Evolutionary conservation across 2,329 filamentous ascomycete genomes (phyloP).

Genomic region (Talaromyces marneffei): DNA sequence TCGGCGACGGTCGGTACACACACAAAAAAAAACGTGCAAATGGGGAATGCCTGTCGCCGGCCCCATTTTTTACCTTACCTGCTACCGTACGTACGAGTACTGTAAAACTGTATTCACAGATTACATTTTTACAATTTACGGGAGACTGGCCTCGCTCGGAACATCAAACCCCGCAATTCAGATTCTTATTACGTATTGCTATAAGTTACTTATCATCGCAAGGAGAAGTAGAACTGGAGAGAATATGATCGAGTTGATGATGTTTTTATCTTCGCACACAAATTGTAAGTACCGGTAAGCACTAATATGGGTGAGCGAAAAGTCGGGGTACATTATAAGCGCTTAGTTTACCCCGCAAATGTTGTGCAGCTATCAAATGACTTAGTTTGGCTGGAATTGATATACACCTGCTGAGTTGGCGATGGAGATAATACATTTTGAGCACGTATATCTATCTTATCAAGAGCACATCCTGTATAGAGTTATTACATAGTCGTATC

Average conservation of each 20-base stretch:
- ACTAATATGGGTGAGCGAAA: not conserved
- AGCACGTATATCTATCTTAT: too few species aligned
- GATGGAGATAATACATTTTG: not conserved
- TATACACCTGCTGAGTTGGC: not conserved
- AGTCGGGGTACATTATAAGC: not conserved
- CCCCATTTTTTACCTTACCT: not conserved
- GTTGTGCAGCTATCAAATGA: not conserved
- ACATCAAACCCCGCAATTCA: not conserved
- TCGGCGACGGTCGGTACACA: not conserved
- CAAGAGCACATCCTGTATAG: too few species aligned
- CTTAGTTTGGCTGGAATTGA: not conserved
- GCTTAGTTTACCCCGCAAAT: not conserved
- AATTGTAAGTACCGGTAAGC: not conserved
- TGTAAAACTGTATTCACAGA: not conserved
- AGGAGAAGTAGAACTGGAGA: not conserved
- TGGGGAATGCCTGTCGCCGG: too few species aligned
- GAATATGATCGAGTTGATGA: not conserved
- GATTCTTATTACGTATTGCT: constrained; percentile 1
- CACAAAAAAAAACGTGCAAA: not conserved
- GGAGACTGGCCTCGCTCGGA: not conserved
- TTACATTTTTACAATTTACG: not conserved
- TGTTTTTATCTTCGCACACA: not conserved
- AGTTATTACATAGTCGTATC: too few species aligned
- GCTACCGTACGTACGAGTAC: not conserved
- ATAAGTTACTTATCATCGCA: not conserved